Evolutionary conservation across 2,329 filamentous ascomycete genomes (phyloP).

Genomic region (Talaromyces sp.): DNA sequence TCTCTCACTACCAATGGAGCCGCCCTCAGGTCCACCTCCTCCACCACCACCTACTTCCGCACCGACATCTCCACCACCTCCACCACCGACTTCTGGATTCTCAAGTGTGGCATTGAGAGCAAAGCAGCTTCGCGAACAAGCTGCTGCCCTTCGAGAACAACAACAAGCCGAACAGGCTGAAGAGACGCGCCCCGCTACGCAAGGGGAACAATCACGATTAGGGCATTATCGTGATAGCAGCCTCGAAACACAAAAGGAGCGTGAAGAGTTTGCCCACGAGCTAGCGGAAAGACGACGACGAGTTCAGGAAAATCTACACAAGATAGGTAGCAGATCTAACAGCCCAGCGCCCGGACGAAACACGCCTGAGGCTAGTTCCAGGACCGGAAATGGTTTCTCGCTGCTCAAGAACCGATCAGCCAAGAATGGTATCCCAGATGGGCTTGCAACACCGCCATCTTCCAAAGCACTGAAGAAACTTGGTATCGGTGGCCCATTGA

Average conservation of each 20-base stretch:
- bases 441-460: slow-evolving; percentile 22
- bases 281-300: slow-evolving; percentile 47
- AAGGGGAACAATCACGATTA: slow-evolving; percentile 44
- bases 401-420: slow-evolving; percentile 43
- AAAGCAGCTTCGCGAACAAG: slow-evolving; percentile 39
- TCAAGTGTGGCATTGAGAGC: slow-evolving; percentile 34
- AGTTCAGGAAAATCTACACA: slow-evolving; percentile 49
- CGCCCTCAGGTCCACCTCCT: slow-evolving; percentile 33
- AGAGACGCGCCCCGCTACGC: slow-evolving; percentile 39
- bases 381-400: slow-evolving; percentile 43
- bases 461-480: slow-evolving; percentile 42
- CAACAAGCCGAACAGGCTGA: slow-evolving; percentile 4
- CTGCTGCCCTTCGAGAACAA: slow-evolving; percentile 30
- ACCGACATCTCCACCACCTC: slow-evolving; percentile 9
- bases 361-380: slow-evolving; percentile 33
- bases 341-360: slow-evolving; percentile 40
- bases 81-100: slow-evolving; percentile 17
- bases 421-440: slow-evolving; percentile 32
- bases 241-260: slow-evolving; percentile 49
- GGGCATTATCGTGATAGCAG: slow-evolving; percentile 45
- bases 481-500: slow-evolving; percentile 29
- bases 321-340: slow-evolving; percentile 42
- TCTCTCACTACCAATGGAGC: slow-evolving; percentile 25
- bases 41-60: slow-evolving; percentile 12
- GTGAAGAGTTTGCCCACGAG: slow-evolving; percentile 48